Evolutionary conservation across 2,329 filamentous ascomycete species (phyloP).

Genomic region (Saccharata proteae): DNA sequence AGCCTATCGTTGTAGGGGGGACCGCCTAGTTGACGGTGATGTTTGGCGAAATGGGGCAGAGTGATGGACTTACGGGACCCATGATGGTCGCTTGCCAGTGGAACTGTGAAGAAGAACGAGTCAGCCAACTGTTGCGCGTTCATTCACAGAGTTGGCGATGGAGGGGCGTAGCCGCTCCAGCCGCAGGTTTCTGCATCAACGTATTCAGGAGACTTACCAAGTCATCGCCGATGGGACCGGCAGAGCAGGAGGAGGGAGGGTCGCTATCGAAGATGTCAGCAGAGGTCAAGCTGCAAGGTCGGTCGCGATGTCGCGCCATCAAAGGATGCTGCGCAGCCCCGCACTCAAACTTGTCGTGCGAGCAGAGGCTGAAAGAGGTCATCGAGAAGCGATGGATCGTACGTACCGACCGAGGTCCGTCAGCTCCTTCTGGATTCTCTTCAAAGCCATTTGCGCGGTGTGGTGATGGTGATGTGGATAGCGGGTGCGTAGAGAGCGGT

Average conservation of each 20-base stretch:
- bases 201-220: conserved; percentile 55
- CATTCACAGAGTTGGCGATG: not conserved
- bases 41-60: conserved; percentile 8
- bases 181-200: conserved; percentile 15
- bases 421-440: conserved; percentile 92
- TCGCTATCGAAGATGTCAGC: conserved; percentile 51
- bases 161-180: conserved; percentile 17
- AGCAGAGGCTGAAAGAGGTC: conserved; percentile 16
- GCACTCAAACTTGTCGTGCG: conserved; percentile 24
- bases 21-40: not conserved
- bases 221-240: conserved; percentile 92
- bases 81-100: conserved; percentile 99
- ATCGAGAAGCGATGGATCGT: conserved; percentile 8
- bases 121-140: conserved; percentile 5
- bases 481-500: conserved; percentile 1
- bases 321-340: conserved; percentile 14
- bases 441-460: conserved; percentile 57
- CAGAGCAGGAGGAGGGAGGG: conserved; percentile 96
- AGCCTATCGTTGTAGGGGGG: not conserved
- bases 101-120: conserved; percentile 48
- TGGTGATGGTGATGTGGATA: conserved; percentile 3
- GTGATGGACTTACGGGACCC: conserved; percentile 70
- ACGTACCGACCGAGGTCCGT: conserved; percentile 74
- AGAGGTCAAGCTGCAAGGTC: conserved; percentile 6
- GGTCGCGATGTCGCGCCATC: conserved; percentile 2